A percentile compares a stretch with the other conserved stretches of the same genome.
Conservation (phyloP, 2,329 filamentous ascomycete genomes). For the Colletotrichum incanum region DNA sequence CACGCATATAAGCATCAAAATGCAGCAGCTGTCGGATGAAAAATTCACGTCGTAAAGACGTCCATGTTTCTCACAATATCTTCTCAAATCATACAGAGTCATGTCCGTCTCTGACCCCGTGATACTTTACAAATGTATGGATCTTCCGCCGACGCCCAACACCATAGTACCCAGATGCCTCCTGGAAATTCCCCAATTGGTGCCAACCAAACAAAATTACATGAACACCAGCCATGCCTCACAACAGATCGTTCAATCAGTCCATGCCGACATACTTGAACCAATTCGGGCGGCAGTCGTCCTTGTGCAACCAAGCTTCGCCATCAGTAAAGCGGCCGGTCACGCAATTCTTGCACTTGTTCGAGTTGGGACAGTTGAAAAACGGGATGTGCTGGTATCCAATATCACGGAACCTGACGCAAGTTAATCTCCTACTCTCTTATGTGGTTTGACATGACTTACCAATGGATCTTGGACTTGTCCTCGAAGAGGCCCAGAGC, state of each 20-base stretch:
- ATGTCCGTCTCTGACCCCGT: constrained; percentile 40
- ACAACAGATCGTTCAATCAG: constrained; percentile 57
- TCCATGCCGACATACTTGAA: constrained; percentile 94
- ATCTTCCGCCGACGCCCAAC: constrained; percentile 43
- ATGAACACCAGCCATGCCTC: constrained; percentile 26
- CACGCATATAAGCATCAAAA: neutral
- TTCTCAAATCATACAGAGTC: constrained; percentile 43
- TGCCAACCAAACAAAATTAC: constrained; percentile 39
- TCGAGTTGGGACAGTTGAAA: constrained; percentile 98
- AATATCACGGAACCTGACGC: constrained; percentile 94
- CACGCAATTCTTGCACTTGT: constrained; percentile 92
- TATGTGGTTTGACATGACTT: constrained; percentile 52
- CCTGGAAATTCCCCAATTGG: constrained; percentile 35
- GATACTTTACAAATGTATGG: constrained; percentile 39
- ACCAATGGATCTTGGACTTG: constrained; percentile 93
- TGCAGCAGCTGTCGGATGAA: neutral
- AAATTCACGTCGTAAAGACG: constrained; percentile 10
- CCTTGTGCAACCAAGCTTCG: constrained; percentile 85
- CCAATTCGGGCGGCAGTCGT: constrained; percentile 97
- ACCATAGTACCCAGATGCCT: constrained; percentile 41
- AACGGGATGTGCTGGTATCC: constrained; percentile 99
- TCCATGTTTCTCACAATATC: constrained; percentile 22
- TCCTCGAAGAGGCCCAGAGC: constrained; percentile 95
- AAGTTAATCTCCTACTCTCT: constrained; percentile 32
- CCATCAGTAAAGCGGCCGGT: constrained; percentile 92